phyloP scores from a whole-genome alignment of 495 filamentous ascomycete species.

The Cairneyella variabilis region DNA sequence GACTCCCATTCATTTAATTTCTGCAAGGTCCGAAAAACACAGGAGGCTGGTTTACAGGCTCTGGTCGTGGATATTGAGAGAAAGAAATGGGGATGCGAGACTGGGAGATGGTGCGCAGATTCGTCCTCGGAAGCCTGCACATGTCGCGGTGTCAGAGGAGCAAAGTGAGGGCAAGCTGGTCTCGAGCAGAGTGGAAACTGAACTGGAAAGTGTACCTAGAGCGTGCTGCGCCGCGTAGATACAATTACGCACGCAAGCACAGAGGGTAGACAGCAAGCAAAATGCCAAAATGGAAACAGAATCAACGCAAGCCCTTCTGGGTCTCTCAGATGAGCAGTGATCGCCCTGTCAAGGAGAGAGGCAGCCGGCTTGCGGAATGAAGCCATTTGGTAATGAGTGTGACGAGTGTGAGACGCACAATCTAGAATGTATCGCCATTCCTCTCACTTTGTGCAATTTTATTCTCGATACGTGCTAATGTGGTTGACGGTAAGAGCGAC shows the following conservation, averaged over 20 bases:
- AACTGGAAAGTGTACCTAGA: neutral
- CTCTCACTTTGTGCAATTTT: neutral
- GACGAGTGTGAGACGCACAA: too few relatives aligned
- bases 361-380: too few relatives aligned
- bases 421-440: slow-evolving; percentile 4
- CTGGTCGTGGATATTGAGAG: too few relatives aligned
- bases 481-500: neutral
- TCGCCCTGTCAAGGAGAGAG: too few relatives aligned
- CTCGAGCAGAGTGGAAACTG: neutral
- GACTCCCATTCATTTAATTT: neutral
- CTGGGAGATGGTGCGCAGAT: too few relatives aligned
- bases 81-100: too few relatives aligned
- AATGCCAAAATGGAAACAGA: neutral
- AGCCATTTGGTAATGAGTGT: too few relatives aligned
- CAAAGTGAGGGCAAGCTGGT: neutral
- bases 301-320: neutral
- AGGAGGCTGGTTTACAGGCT: too few relatives aligned
- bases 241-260: neutral
- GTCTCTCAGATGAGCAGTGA: too few relatives aligned
- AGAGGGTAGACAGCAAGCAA: neutral
- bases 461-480: neutral
- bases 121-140: neutral
- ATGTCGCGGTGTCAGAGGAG: neutral
- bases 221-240: neutral
- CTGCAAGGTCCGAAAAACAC: neutral